These are phyloP conservation scores for Suhomyces chickasaworum DNA, from an alignment of 1,139 yeast genomes.

Conservation along the genomic window DNA sequence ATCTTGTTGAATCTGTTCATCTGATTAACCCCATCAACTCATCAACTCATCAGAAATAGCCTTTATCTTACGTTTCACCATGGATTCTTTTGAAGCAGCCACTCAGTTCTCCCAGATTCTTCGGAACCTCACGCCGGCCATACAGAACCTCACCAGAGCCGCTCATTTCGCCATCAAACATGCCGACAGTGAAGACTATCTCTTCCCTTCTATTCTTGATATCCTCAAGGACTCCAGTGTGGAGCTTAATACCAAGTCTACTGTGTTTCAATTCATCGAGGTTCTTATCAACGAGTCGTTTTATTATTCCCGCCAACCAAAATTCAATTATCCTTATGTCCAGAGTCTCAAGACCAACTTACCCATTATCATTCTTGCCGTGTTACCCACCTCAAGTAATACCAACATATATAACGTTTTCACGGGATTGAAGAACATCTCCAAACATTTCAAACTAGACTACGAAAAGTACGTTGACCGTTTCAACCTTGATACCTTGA, in stretches of 20 bases:
- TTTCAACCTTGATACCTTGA: conserved; percentile 35
- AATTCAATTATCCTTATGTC: conserved; percentile 49
- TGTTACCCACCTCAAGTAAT: conserved; percentile 52
- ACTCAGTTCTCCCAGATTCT: conserved; percentile 66
- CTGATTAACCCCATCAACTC: too few relatives aligned
- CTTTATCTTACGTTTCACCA: too few relatives aligned
- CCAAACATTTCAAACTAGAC: conserved; percentile 37
- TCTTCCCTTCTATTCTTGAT: conserved; percentile 70
- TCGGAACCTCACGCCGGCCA: conserved; percentile 62
- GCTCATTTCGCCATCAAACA: conserved; percentile 63
- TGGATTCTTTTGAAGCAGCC: conserved; percentile 83
- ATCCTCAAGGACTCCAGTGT: conserved; percentile 51
- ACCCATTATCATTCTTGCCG: conserved; percentile 51
- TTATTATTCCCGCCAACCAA: conserved; percentile 35
- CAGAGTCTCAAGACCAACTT: conserved; percentile 41
- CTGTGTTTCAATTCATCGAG: conserved; percentile 70
- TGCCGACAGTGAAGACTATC: conserved; percentile 65
- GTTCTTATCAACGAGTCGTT: conserved; percentile 49
- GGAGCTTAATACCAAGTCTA: conserved; percentile 64
- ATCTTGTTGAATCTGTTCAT: too few relatives aligned
- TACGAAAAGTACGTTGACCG: conserved; percentile 27
- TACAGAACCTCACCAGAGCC: conserved; percentile 55
- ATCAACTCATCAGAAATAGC: background rate
- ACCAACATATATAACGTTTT: conserved; percentile 53
- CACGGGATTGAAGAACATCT: conserved; percentile 41